Evolutionary conservation across 768 basidiomycete species (phyloP), one percentile per base, ranked within the genome.

Genomic region (Suillus sp.): DNA sequence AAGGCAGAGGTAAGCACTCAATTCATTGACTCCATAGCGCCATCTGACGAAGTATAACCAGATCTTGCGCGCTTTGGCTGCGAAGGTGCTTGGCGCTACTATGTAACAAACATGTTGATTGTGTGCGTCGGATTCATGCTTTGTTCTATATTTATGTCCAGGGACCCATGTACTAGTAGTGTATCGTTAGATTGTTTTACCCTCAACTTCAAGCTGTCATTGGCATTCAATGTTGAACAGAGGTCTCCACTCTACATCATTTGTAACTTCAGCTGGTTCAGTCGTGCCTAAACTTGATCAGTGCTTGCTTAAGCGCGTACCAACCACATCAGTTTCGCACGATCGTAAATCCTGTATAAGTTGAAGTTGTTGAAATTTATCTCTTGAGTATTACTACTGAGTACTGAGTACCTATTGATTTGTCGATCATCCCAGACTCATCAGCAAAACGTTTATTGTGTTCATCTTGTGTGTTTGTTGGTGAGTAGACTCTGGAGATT

Each of bases 21-120:
- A 37, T 61, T 42, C n/a, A 13, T 54, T 20, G 18, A 22, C n/a
- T 16, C 35, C 56, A 11, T 51, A 16, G 30, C 30, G n/a, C 25
- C 11, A 18, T 57, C 65, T 43, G 13, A 61, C 35, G 60, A 20
- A 50, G 32, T 30, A 18, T 58, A 14, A 37, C 18, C 56, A 96
- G 93, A 89, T 96, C 70, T 77, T 96, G 57, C 86, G 87, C 30
- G 91, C 89, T 22, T 74, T 95, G 45, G 93, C 93, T 4, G 78
- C 90, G 74, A 95, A 96, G 75, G 90, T 95, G 18, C 70, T 95
- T 48, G 93, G 92, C 35, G 86, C 88, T 58, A 84, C 88, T 5
- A 60, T 84, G 38, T 70, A 72, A 57, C 13, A 20, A 18, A 27
- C 38, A 20, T 18, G 37, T 56, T 10, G 6, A 22, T 38, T 16